Evolutionary conservation across 768 basidiomycete species (phyloP).

Genomic region (Dioszegia crocea): DNA sequence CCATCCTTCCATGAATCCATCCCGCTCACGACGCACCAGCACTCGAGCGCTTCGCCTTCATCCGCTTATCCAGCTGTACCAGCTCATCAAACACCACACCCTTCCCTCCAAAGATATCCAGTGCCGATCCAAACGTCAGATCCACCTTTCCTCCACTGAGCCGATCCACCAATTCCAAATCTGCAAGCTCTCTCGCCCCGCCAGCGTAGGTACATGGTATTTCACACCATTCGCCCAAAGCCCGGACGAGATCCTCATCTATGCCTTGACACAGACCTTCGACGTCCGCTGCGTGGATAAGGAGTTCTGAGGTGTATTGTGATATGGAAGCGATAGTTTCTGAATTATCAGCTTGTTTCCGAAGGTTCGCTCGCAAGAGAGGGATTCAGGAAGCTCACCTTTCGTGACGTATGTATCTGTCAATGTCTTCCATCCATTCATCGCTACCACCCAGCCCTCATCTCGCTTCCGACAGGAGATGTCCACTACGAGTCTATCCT

Average conservation of each 20-base stretch:
- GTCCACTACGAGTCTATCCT: constrained; percentile 86
- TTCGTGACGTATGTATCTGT: constrained; percentile 80
- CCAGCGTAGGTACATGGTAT: constrained; percentile 97
- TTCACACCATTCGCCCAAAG: constrained; percentile 80
- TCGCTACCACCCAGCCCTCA: constrained; percentile 84
- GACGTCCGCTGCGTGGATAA: constrained; percentile 97
- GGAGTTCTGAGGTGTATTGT: constrained; percentile 83
- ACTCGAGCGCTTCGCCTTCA: constrained; percentile 18
- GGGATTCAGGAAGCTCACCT: constrained; percentile 22
- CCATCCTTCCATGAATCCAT: no score
- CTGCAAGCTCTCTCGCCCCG: constrained; percentile 81
- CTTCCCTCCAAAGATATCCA: constrained; percentile 56
- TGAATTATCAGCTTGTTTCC: constrained; percentile 42
- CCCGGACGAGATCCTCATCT: constrained; percentile 76
- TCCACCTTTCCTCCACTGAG: constrained; percentile 81
- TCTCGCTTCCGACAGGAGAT: constrained; percentile 71
- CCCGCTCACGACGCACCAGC: no score
- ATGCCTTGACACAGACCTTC: constrained; percentile 96
- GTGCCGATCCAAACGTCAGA: constrained; percentile 76
- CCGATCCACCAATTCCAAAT: constrained; percentile 72
- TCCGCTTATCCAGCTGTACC: constrained; percentile 47
- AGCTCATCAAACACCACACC: constrained; percentile 53
- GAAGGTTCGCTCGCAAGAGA: no score
- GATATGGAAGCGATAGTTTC: constrained; percentile 74
- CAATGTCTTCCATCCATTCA: constrained; percentile 97